Base-by-base conservation (phyloP, 805 yeast genomes). In the Zygosaccharomyces bisporus region DNA sequence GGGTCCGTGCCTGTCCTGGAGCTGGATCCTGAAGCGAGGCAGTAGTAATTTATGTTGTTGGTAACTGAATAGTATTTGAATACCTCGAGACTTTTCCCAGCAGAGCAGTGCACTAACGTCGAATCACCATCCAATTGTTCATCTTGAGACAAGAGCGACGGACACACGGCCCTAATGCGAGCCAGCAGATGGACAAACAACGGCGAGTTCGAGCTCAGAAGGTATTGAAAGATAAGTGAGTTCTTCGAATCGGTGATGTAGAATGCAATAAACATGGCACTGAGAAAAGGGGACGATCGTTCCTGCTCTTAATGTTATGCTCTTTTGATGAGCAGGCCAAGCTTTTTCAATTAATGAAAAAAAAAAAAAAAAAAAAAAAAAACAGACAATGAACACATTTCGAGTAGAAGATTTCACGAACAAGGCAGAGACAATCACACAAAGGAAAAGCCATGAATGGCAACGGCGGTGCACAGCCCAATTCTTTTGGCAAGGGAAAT, bases 1-100 rank as follows among this genome's bases (percentile, higher is more conserved):
- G 86, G 80, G n/a, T 74, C 61, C 41, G 77, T 54, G 0, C 86
- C 83, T 35, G 80, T 77, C 12, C 36, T 40, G 16, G 46, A 24
- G 18, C 41, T 35, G 7, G 47, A 32, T 19, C 43, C 44, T 6
- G 52, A 45, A 12, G 47, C 42, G 16, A 61, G 41, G 38, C 65
- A 57, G 57, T 61, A 62, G 39, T 54, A 61, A 20, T 50, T 45
- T 9, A 62, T 27, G 25, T 50, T 53, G 39, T 58, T 60, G 2
- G 29, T 24, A 2, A 16, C n/a, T 1, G 67, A 61, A 18, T 47
- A 46, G 37, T 51, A 54, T 34, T 51, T 58, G 45, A 49, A 56
- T 0, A 58, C 51, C 34, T 54, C 56, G 16, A 59, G 35, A 40
- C 54, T 47, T 21, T 50, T 58, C 7, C 56, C 55, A 3, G 57